Percentiles rank a stretch among this genome's conserved stretches.
Conservation (phyloP, 148 eudicot genomes). For the Chenopodium album region DNA sequence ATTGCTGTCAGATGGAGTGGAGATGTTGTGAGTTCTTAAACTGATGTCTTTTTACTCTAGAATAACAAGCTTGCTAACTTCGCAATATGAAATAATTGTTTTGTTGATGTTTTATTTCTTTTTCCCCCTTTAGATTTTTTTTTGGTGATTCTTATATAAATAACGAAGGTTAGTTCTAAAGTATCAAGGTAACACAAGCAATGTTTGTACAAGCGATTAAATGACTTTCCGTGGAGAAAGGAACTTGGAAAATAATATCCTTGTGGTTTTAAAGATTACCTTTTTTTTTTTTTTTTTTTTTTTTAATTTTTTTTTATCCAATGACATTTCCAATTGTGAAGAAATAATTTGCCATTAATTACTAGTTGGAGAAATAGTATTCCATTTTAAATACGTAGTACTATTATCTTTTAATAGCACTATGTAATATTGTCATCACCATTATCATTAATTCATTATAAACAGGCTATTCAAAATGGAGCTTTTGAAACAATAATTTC, state of each 20-base stretch:
- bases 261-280: background rate
- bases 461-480: background rate
- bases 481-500: background rate
- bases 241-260: background rate
- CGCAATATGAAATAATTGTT: background rate
- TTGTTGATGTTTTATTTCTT: background rate
- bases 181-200: background rate
- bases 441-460: too few relatives aligned
- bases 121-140: background rate
- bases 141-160: background rate
- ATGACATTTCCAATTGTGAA: background rate
- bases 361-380: too few relatives aligned
- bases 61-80: background rate
- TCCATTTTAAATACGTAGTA: too few relatives aligned
- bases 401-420: background rate
- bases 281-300: too few relatives aligned
- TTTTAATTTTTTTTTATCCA: background rate
- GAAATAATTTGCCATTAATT: too few relatives aligned
- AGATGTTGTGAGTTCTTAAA: constrained; percentile 74
- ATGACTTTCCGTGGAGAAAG: background rate
- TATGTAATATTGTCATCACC: background rate
- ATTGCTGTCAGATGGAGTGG: constrained; percentile 99
- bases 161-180: background rate
- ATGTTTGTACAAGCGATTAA: background rate
- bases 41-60: constrained; percentile 5